A percentile compares a stretch with the other conserved stretches of the same genome.
phyloP scores from a whole-genome alignment of 2,329 filamentous ascomycete genomes.

The Pseudogymnoascus sp. region DNA sequence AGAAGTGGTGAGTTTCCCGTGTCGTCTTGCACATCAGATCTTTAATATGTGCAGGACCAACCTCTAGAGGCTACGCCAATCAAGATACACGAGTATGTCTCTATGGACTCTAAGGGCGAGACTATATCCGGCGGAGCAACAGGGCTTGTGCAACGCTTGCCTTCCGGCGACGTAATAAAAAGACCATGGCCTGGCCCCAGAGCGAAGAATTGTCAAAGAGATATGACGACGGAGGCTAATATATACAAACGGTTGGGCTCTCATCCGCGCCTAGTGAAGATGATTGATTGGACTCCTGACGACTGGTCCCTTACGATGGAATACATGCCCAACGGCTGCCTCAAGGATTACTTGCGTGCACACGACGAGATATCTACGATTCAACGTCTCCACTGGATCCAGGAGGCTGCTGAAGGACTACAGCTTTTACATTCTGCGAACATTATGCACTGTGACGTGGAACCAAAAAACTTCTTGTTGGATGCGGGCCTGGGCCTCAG shows the following conservation, averaged over 20 bases:
- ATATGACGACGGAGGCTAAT: slow-evolving; percentile 21
- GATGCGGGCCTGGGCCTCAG: slow-evolving; percentile 29
- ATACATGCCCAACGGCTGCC: slow-evolving; percentile 23
- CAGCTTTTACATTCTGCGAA: slow-evolving; percentile 30
- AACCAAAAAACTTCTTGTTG: slow-evolving; percentile 34
- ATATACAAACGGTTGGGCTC: slow-evolving; percentile 23
- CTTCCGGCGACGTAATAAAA: not conserved
- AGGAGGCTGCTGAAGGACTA: slow-evolving; percentile 30
- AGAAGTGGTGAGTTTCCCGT: not conserved
- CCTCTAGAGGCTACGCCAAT: not conserved
- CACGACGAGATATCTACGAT: slow-evolving; percentile 15
- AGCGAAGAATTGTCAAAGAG: slow-evolving; percentile 16
- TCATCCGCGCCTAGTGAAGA: slow-evolving; percentile 19
- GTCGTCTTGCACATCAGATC: not conserved
- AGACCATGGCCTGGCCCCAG: slow-evolving; percentile 4
- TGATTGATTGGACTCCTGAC: slow-evolving; percentile 22
- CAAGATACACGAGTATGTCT: not conserved
- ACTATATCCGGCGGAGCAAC: not conserved
- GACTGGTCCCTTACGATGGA: slow-evolving; percentile 24
- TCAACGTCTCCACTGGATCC: slow-evolving; percentile 26
- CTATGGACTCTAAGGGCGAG: not conserved
- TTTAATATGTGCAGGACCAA: not conserved
- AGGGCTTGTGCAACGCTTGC: not conserved
- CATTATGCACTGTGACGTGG: slow-evolving; percentile 34
- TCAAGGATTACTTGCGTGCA: slow-evolving; percentile 20